Conservation (phyloP, 2,329 filamentous ascomycete species). For the Endocalyx cinctus region DNA sequence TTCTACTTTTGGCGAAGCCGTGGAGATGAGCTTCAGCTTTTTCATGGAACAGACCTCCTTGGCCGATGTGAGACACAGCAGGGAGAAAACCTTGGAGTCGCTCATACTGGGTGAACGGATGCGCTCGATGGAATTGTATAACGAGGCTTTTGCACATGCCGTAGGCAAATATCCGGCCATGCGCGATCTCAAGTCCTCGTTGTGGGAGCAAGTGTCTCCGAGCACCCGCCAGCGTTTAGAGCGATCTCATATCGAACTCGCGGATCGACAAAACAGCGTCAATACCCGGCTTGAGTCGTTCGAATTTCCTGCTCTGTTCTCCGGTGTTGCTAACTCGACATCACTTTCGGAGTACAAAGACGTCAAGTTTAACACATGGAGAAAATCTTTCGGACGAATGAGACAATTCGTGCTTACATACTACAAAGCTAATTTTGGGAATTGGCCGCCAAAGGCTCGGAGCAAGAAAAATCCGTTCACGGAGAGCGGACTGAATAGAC, state of each 20-base stretch:
- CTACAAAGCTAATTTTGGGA: slow-evolving; percentile 55
- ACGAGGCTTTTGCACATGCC: slow-evolving; percentile 86
- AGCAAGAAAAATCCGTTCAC: slow-evolving; percentile 89
- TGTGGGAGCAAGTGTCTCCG: slow-evolving; percentile 65
- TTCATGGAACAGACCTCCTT: slow-evolving; percentile 75
- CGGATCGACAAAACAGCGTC: slow-evolving; percentile 65
- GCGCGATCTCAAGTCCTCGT: slow-evolving; percentile 59
- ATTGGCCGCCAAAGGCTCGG: slow-evolving; percentile 86
- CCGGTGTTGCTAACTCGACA: slow-evolving; percentile 81
- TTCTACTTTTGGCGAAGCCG: slow-evolving; percentile 54
- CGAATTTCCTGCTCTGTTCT: slow-evolving; percentile 85
- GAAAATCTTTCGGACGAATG: slow-evolving; percentile 67
- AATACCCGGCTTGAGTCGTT: slow-evolving; percentile 77
- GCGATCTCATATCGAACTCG: slow-evolving; percentile 74
- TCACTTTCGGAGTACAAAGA: slow-evolving; percentile 70
- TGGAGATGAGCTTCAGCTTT: slow-evolving; percentile 62
- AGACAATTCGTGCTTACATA: slow-evolving; percentile 68
- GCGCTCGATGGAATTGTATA: slow-evolving; percentile 77
- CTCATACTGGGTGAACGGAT: slow-evolving; percentile 86
- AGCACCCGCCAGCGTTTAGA: slow-evolving; percentile 77
- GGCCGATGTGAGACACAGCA: slow-evolving; percentile 74
- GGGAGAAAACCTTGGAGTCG: slow-evolving; percentile 84
- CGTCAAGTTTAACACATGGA: slow-evolving; percentile 83
- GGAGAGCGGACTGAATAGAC: slow-evolving; percentile 78
- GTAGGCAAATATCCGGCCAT: slow-evolving; percentile 81